A percentile compares a stretch with the other conserved stretches of the same genome.
Evolutionary conservation across 192 early-diverging fungal species (phyloP).

Genomic region (Mortierella antarctica): DNA sequence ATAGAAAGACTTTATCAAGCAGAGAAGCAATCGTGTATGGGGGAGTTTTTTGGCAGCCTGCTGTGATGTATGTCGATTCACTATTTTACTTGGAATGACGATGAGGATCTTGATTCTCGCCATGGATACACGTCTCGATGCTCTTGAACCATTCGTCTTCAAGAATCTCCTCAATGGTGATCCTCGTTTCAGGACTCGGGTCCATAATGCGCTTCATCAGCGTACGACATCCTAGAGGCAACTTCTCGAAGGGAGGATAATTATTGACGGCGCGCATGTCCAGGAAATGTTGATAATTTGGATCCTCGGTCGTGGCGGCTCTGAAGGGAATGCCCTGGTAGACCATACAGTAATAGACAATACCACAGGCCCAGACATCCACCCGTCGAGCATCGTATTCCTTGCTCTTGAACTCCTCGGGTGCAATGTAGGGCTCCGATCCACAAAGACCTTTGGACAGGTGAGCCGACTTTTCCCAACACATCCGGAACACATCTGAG

Average conservation of each 20-base stretch:
- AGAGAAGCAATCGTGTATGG: too few relatives aligned
- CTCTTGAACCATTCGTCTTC: conserved; percentile 82
- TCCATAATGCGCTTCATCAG: conserved; percentile 86
- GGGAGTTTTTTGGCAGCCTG: too few relatives aligned
- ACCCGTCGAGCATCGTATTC: conserved; percentile 92
- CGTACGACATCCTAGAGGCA: conserved; percentile 72
- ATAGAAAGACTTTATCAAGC: too few relatives aligned
- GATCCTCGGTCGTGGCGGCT: conserved; percentile 67
- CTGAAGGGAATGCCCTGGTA: conserved; percentile 76
- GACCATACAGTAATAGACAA: conserved; percentile 89
- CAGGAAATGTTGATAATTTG: conserved; percentile 72
- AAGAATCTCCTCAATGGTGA: conserved; percentile 75
- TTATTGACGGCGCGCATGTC: conserved; percentile 55
- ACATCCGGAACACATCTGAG: conserved; percentile 92
- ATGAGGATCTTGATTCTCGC: conserved; percentile 51
- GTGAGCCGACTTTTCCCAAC: conserved; percentile 82
- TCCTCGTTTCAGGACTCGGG: conserved; percentile 78
- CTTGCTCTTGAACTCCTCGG: conserved; percentile 80
- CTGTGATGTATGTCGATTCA: background rate
- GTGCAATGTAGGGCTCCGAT: conserved; percentile 97
- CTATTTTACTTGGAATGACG: conserved; percentile 34
- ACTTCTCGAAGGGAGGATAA: conserved; percentile 82
- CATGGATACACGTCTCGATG: conserved; percentile 69
- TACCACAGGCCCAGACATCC: conserved; percentile 95
- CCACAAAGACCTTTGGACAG: conserved; percentile 92